phyloP scores from a whole-genome alignment of 2,329 filamentous ascomycete genomes.

The Calonectria henricotiae region DNA sequence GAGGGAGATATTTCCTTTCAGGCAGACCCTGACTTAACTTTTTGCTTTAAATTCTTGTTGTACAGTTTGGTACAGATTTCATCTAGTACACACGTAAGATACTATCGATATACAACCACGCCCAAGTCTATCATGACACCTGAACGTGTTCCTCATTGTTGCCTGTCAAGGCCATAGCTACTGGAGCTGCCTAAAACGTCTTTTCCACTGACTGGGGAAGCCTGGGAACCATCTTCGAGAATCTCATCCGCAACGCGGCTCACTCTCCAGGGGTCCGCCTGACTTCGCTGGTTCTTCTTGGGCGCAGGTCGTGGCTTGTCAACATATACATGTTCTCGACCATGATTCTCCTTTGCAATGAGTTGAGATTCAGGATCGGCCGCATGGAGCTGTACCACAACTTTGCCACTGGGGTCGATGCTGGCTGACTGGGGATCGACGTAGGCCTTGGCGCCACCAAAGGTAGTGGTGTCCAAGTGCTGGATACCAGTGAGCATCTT shows the following conservation, averaged over 20 bases:
- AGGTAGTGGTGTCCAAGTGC: slow-evolving; percentile 64
- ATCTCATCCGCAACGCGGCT: slow-evolving; percentile 54
- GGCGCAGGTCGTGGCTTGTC: slow-evolving; percentile 44
- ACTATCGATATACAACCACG: slow-evolving; percentile 49
- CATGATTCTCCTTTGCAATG: slow-evolving; percentile 65
- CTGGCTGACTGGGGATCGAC: slow-evolving; percentile 64
- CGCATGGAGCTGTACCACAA: slow-evolving; percentile 64
- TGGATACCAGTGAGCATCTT: slow-evolving; percentile 57
- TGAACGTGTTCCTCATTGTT: slow-evolving; percentile 42
- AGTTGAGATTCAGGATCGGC: slow-evolving; percentile 59
- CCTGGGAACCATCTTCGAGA: slow-evolving; percentile 40
- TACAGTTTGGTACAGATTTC: slow-evolving; percentile 54
- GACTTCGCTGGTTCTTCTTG: slow-evolving; percentile 29
- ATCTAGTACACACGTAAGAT: slow-evolving; percentile 46
- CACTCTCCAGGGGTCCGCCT: slow-evolving; percentile 45
- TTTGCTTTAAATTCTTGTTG: slow-evolving; percentile 54
- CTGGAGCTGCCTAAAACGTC: slow-evolving; percentile 56
- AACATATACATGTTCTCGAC: slow-evolving; percentile 57
- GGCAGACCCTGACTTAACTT: slow-evolving; percentile 40
- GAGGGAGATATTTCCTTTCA: slow-evolving; percentile 43
- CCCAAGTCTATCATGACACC: slow-evolving; percentile 28
- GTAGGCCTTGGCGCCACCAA: slow-evolving; percentile 72
- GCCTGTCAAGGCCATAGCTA: slow-evolving; percentile 59
- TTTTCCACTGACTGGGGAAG: slow-evolving; percentile 71
- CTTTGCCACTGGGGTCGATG: slow-evolving; percentile 68